phyloP scores from a whole-genome alignment of 805 yeast species.

The Myxozyma geophila region DNA sequence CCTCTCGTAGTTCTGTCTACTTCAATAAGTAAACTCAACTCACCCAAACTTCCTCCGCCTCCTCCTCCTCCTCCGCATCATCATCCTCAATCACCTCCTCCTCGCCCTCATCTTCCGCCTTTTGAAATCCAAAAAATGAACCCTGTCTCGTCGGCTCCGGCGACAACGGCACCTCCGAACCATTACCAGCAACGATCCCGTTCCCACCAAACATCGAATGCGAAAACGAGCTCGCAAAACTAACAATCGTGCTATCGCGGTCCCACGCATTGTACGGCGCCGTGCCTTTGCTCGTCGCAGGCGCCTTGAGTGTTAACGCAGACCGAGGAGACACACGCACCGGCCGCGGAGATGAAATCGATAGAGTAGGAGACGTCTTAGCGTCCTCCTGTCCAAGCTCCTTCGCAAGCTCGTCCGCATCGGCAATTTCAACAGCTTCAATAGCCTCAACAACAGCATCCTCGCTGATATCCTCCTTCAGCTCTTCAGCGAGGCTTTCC shows the following conservation, averaged over 20 bases:
- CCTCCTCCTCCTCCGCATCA: conserved; percentile 3
- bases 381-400: neutral
- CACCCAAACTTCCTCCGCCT: conserved; percentile 18
- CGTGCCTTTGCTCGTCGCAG: neutral
- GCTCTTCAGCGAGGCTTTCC: conserved; percentile 17
- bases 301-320: neutral
- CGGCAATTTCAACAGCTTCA: neutral
- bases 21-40: neutral
- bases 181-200: neutral
- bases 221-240: conserved; percentile 13
- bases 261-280: conserved; percentile 34
- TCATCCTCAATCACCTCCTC: conserved; percentile 4
- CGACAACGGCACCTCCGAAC: neutral
- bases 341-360: neutral
- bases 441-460: conserved; percentile 14
- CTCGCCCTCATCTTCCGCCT: conserved; percentile 6
- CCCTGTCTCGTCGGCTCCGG: conserved; percentile 13
- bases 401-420: neutral
- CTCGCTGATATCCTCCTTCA: conserved; percentile 34
- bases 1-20: neutral
- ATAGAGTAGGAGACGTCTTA: neutral
- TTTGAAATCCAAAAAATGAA: conserved; percentile 15
- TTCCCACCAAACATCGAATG: conserved; percentile 5
- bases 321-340: conserved; percentile 4
- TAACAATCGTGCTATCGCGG: conserved; percentile 25